phyloP scores from a whole-genome alignment of 164 flowering plant species.

The Chimonanthus praecox region DNA sequence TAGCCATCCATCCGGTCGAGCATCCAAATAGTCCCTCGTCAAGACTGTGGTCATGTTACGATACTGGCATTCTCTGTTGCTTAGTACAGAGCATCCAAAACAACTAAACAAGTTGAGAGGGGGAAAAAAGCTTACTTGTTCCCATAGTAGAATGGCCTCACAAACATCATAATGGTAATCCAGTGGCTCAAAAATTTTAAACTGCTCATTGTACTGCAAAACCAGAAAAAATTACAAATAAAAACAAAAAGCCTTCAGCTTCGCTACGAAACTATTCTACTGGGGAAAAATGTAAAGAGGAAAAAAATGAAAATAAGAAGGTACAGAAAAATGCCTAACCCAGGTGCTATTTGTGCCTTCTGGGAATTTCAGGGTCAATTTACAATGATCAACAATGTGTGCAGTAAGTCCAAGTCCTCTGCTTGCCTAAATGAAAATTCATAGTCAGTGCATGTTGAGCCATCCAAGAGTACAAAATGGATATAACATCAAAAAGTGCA shows the following conservation, averaged over 20 bases:
- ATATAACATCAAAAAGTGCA: neutral
- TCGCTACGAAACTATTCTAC: too few relatives aligned
- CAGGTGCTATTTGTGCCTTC: slow-evolving; percentile 95
- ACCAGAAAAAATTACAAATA: neutral
- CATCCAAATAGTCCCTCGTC: slow-evolving; percentile 94
- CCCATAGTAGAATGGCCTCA: slow-evolving; percentile 90
- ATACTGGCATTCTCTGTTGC: slow-evolving; percentile 53
- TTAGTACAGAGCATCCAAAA: slow-evolving; percentile 17
- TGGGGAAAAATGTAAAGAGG: too few relatives aligned
- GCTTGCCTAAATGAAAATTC: slow-evolving; percentile 53
- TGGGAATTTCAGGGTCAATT: slow-evolving; percentile 83
- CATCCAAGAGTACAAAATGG: neutral
- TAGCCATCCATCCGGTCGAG: slow-evolving; percentile 95
- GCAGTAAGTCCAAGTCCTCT: slow-evolving; percentile 95
- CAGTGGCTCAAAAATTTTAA: slow-evolving; percentile 74
- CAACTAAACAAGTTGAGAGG: slow-evolving; percentile 1
- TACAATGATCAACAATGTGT: slow-evolving; percentile 81
- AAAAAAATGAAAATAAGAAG: neutral
- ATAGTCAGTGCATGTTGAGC: neutral
- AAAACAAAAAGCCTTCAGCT: neutral
- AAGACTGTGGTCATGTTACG: slow-evolving; percentile 97
- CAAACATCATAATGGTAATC: slow-evolving; percentile 88
- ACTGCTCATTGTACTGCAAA: slow-evolving; percentile 77
- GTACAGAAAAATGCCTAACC: slow-evolving; percentile 40
- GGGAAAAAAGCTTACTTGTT: slow-evolving; percentile 53